Base-by-base conservation (phyloP, 352 stramenopile species). In the Proteromonas lacertae region DNA sequence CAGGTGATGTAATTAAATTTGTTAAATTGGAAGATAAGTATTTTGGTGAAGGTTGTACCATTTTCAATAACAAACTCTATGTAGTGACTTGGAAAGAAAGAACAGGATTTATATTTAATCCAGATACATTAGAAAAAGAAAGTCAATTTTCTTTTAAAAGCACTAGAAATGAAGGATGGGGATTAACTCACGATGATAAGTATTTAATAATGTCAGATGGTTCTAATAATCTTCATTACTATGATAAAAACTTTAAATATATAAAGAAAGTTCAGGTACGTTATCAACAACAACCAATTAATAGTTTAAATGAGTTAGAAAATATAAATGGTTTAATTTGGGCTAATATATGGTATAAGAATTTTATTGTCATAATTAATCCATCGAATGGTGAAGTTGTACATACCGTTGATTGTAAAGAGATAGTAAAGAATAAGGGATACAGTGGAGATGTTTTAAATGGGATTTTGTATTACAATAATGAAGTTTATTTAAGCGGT, bases 321-420 rank as follows among this genome's bases (percentile, higher is more conserved):
- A 28, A 23, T 22, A 8, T 24, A 7, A 20, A 39, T 31, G 24
- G 24, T 7, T 31, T 19, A 2, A 31, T 39, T n/a, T 39, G 20
- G 30, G 24, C 22, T 6, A 39, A 39, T 24, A 39, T 39, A 13
- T 39, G 34, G 34, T 39, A 39, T 16, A 19, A 23, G 25, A 28
- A 28, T n/a, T n/a, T n/a, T n/a, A n/a, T n/a, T n/a, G n/a, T n/a
- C n/a, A n/a, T n/a, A n/a, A n/a, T n/a, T n/a, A n/a, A n/a, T n/a
- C n/a, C n/a, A n/a, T n/a, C n/a, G n/a, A n/a, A n/a, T n/a, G n/a
- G n/a, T n/a, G n/a, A n/a, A n/a, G n/a, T n/a, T n/a, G n/a, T n/a
- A n/a, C n/a, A n/a, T n/a, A n/a, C n/a, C n/a, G n/a, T n/a, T n/a
- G n/a, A n/a, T n/a, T n/a, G n/a, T n/a, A n/a, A n/a, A n/a, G n/a